Percentiles rank a stretch among this genome's conserved stretches.
phyloP scores from a whole-genome alignment of 169 alveolate species.

The Plasmodium ovale region DNA sequence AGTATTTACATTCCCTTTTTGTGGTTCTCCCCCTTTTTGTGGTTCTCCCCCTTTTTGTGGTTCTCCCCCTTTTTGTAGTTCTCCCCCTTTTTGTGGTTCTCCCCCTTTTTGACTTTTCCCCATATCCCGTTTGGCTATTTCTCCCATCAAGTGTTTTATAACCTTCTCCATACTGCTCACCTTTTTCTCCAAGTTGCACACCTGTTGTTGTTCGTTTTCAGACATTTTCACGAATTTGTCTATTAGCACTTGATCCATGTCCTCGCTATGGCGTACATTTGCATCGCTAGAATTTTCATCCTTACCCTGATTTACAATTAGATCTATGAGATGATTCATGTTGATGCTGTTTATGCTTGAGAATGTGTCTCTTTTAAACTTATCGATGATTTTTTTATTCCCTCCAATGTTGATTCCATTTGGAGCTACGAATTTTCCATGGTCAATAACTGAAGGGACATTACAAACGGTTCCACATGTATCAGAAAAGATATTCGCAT shows the following conservation, averaged over 20 bases:
- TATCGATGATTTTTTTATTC: not conserved
- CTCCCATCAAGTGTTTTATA: constrained; percentile 62
- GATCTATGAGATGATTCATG: constrained; percentile 48
- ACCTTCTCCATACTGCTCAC: constrained; percentile 61
- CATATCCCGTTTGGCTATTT: constrained; percentile 55
- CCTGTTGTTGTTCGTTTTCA: constrained; percentile 31
- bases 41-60: not conserved
- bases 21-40: not conserved
- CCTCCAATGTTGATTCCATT: not conserved
- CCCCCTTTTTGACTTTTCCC: not conserved
- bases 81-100: not conserved
- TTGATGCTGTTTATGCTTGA: constrained; percentile 30
- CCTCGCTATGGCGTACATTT: not conserved
- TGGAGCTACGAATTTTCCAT: not conserved
- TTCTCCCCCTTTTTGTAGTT: not conserved
- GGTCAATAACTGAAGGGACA: not conserved
- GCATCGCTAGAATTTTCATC: not conserved
- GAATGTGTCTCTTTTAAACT: not conserved
- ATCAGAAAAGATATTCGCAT: not conserved
- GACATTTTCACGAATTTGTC: constrained; percentile 55
- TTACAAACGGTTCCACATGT: too few species aligned
- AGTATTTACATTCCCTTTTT: not conserved
- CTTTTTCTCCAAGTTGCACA: constrained; percentile 48
- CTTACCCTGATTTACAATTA: constrained; percentile 4
- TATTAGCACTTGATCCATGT: constrained; percentile 9